Evolutionary conservation across 306 rosid genomes (phyloP).

Genomic region (Cucurbita moschata): DNA sequence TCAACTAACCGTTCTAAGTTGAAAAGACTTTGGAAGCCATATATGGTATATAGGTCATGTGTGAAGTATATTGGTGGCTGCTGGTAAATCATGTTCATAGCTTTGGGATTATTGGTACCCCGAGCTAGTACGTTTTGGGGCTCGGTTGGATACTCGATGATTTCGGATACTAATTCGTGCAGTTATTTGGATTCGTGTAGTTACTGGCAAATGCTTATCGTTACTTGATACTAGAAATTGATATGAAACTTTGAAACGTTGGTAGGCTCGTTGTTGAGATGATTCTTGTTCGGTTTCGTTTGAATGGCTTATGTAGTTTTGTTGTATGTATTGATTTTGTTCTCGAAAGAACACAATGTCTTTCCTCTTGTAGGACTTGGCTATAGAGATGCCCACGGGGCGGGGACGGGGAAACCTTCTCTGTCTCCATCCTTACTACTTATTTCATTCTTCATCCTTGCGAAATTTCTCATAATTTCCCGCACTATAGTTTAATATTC

Average conservation of each 20-base stretch:
- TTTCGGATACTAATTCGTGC: neutral
- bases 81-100: neutral
- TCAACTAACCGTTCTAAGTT: neutral
- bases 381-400: no score
- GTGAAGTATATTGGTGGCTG: neutral
- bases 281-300: neutral
- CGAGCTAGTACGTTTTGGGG: neutral
- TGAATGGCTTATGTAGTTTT: neutral
- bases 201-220: neutral
- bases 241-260: neutral
- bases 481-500: no score
- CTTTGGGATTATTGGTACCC: neutral
- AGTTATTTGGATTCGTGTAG: neutral
- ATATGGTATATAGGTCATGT: neutral
- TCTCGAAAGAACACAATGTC: no score
- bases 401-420: no score
- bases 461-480: no score
- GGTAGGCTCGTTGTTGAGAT: neutral
- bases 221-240: neutral
- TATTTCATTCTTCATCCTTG: no score
- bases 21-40: neutral
- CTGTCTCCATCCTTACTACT: no score
- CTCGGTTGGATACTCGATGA: neutral
- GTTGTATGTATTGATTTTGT: neutral
- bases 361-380: no score